Base-by-base conservation (phyloP, 2,329 filamentous ascomycete species). In the Phyllachora maydis region DNA sequence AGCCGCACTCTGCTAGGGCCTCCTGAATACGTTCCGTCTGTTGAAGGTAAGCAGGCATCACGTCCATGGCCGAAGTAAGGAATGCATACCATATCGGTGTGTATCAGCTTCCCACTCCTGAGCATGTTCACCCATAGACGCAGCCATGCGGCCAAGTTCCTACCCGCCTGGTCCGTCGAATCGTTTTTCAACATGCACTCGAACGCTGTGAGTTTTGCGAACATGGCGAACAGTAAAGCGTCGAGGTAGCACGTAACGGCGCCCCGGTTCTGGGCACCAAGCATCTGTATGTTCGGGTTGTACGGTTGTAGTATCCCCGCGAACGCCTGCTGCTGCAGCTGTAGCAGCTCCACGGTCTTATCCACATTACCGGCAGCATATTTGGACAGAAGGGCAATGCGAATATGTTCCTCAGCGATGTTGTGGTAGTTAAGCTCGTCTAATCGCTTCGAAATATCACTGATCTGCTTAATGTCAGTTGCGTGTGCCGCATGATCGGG, bases 191-290 rank as follows among this genome's bases (percentile, higher is more conserved):
- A 57, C 59, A 95, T 91, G 23, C 76, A 79, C 45, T 95, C 85
- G 43, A 92, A 98, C 32, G 76, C 83, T 34, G 81, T 74, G 18
- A 93, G 59, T 29, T 78, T 72, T 11, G 78, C 76, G 43, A 95
- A 95, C 81, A 98, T 93, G 43, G 85, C 76, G 43, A 93, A 95
- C 2, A 98, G 60, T 12, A 95, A 52, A 1, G 85, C 65, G 43
- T 95, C 88, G 10, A 95, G 56, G 43, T 90, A 95, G 51, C 88
- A 98, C n/a, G 85, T 95, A 17, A 92, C 81, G 22, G 65, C 67
- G 21, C 73, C 62, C 22, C 82, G 62, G 40, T 98, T 98, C 36
- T 79, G 74, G 8, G 88, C 85, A 5, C 88, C 88, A 4, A 79
- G 52, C 53, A 95, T 69, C 27, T 63, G 62, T 6, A 74, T 59